phyloP scores from a whole-genome alignment of 1,284 basidiomycete genomes.

The Agaricales sp. region DNA sequence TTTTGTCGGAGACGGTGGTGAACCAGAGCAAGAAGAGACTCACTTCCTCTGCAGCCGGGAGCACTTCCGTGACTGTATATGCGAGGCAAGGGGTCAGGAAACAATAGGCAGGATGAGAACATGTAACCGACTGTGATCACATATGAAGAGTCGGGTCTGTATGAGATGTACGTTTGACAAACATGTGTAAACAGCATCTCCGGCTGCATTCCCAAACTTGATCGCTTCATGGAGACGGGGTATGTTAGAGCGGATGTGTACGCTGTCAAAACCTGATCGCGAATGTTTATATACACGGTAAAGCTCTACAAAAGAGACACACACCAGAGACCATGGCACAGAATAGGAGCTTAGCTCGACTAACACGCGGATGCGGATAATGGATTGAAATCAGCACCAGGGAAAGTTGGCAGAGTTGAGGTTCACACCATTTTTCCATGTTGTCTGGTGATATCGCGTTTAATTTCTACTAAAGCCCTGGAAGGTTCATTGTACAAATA shows the following conservation, averaged over 20 bases:
- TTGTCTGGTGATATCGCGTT: constrained; percentile 30
- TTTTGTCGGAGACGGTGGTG: not conserved
- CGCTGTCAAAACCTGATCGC: constrained; percentile 40
- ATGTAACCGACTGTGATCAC: constrained; percentile 44
- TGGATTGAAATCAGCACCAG: too few relatives aligned
- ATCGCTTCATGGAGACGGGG: constrained; percentile 51
- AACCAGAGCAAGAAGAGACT: constrained; percentile 8
- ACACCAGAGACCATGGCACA: constrained; percentile 45
- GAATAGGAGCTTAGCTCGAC: constrained; percentile 51
- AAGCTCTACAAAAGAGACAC: not conserved
- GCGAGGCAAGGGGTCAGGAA: constrained; percentile 3
- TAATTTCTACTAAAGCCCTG: constrained; percentile 37
- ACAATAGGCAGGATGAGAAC: not conserved
- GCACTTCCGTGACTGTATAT: constrained; percentile 43
- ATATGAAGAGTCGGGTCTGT: constrained; percentile 45
- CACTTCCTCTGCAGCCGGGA: constrained; percentile 55
- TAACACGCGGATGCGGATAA: constrained; percentile 14
- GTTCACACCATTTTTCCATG: not conserved
- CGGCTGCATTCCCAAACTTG: constrained; percentile 55
- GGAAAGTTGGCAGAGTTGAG: too few relatives aligned
- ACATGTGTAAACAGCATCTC: constrained; percentile 53
- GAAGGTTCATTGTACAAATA: not conserved
- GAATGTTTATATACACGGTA: too few relatives aligned
- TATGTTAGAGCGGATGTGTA: constrained; percentile 51
- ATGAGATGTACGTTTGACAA: constrained; percentile 46